Base-by-base conservation (phyloP, 345 rosid species). In the Jatropha curcas region DNA sequence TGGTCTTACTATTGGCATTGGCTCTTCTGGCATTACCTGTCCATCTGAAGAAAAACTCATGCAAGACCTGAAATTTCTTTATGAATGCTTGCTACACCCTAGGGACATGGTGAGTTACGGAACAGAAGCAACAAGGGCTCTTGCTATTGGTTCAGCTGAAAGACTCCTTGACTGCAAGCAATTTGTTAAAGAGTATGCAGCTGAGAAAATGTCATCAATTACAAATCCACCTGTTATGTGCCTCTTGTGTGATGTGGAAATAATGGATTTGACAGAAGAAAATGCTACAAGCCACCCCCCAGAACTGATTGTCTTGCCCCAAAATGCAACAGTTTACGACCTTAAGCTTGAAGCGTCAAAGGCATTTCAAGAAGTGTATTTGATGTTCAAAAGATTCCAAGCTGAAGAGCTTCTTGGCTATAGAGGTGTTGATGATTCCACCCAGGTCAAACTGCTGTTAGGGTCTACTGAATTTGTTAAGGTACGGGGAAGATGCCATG, bases 101-200 rank as follows among this genome's bases (percentile, higher is more conserved):
- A 78, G 63, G 57, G 78, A 74, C 52, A 80, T 80, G 85, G 35
- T 62, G 61, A 77, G 60, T 28, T 76, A 58, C 35, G 83, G 76
- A 70, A 71, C 73, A 56, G 86, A 83, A 27, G 27, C 68, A 34
- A 76, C 72, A 5, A 71, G 74, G 46, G 76, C 70, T 65, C 66
- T 66, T 56, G 73, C 73, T 7, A 65, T 69, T 30, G 80, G 71
- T 37, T 82, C 89, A 52, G 90, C 89, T 11, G 77, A 74, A 51
- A 89, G 82, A 71, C 83, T 89, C n/a, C 86, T 89, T 7, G 94
- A 89, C 73, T 88, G 94, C 88, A 89, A 89, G 86, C 90, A 88
- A 74, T 89, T 89, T 71, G 53, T 88, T 73, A 89, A 88, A 70
- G 85, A 83, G 63, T 89, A 88, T 71, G 68, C 71, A 37, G 77